A percentile compares a stretch with the other conserved stretches of the same genome.
Conservation (phyloP, 176 grass and related monocot genomes). For the Lolium rigidum region DNA sequence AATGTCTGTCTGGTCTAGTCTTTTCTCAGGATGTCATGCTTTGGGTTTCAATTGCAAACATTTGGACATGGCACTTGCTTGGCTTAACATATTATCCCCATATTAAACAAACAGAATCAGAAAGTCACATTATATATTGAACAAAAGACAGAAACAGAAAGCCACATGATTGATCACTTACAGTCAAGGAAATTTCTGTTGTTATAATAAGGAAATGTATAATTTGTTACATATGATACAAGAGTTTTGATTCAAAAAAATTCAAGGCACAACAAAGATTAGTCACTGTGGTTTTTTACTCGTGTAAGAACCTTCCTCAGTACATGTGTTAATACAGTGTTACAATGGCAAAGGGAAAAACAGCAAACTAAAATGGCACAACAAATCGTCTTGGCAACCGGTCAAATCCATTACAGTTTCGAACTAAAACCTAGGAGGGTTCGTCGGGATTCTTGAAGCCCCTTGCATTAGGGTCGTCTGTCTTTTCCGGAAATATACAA, state of each 20-base stretch:
- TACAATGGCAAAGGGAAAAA: neutral
- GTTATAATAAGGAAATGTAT: constrained; percentile 14
- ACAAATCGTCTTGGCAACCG: neutral
- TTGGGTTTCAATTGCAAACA: neutral
- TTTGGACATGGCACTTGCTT: too few species aligned
- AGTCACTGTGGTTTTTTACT: constrained; percentile 45
- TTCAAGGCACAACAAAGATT: constrained; percentile 1
- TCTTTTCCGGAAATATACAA: constrained; percentile 75
- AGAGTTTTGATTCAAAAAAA: neutral
- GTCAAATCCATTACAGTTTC: neutral
- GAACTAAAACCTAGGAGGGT: constrained; percentile 71
- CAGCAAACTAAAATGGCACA: constrained; percentile 30
- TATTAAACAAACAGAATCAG: neutral
- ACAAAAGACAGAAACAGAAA: neutral
- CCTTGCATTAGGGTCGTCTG: constrained; percentile 58
- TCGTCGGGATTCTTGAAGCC: constrained; percentile 72
- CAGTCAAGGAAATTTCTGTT: neutral
- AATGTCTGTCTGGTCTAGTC: neutral
- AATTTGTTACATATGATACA: constrained; percentile 44
- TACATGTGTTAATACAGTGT: constrained; percentile 47
- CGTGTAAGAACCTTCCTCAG: constrained; percentile 31
- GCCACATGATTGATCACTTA: neutral
- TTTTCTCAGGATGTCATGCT: neutral
- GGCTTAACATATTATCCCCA: too few species aligned
- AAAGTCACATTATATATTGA: neutral